These are phyloP conservation scores for Phialophora tarda DNA, from an alignment of 2,329 filamentous ascomycete species.

Conservation along the genomic window DNA sequence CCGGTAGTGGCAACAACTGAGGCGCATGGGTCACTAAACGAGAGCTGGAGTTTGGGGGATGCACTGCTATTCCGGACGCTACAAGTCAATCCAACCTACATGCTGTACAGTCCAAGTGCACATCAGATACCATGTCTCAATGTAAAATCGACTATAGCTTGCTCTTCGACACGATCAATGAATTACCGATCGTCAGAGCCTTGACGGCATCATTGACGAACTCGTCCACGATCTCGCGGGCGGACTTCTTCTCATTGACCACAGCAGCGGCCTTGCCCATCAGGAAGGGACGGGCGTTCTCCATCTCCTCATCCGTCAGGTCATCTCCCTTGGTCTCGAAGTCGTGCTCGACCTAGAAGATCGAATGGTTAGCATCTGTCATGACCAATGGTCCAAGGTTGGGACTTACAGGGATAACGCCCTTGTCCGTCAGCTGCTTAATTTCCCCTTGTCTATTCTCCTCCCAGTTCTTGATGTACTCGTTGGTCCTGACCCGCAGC, in stretches of 20 bases:
- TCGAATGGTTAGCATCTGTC: background rate
- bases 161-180: slow-evolving; percentile 58
- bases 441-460: slow-evolving; percentile 88
- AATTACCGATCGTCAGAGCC: slow-evolving; percentile 70
- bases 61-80: background rate
- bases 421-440: slow-evolving; percentile 86
- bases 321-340: slow-evolving; percentile 79
- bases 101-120: background rate
- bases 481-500: slow-evolving; percentile 88
- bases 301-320: slow-evolving; percentile 82
- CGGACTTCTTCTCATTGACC: slow-evolving; percentile 87
- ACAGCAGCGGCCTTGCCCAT: slow-evolving; percentile 98
- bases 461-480: slow-evolving; percentile 97
- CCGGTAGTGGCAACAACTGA: background rate
- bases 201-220: slow-evolving; percentile 81
- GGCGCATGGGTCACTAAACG: background rate
- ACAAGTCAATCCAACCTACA: background rate
- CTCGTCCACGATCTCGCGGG: slow-evolving; percentile 92
- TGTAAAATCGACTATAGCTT: slow-evolving; percentile 65
- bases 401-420: slow-evolving; percentile 72
- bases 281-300: slow-evolving; percentile 86
- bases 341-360: slow-evolving; percentile 73
- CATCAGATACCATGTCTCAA: background rate
- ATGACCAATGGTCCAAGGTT: background rate
- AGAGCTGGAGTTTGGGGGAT: background rate